These are phyloP conservation scores for Cutaneotrichosporon sp. DNA, from an alignment of 1,284 basidiomycete species.

Conservation along the genomic window DNA sequence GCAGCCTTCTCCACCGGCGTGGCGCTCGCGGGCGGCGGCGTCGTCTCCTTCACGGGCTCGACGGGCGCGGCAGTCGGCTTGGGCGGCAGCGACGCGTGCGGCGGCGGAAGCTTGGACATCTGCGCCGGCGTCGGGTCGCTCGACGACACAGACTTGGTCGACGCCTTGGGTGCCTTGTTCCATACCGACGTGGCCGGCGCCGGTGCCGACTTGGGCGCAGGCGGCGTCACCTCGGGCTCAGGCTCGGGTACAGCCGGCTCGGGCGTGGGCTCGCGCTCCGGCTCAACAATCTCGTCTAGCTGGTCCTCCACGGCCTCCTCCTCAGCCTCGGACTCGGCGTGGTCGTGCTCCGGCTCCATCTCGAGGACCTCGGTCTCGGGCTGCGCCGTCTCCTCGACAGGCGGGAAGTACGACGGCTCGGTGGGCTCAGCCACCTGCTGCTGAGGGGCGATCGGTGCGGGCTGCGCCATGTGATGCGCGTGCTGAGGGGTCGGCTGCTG, in stretches of 20 bases:
- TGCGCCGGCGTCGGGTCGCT: conserved; percentile 25
- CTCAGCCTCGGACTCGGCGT: conserved; percentile 6
- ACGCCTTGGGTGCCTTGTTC: conserved; percentile 25
- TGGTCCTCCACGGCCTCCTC: conserved; percentile 13
- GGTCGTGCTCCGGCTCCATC: conserved; percentile 1
- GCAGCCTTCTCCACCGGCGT: conserved; percentile 8
- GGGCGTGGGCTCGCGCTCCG: conserved; percentile 2
- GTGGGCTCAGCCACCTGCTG: conserved; percentile 8
- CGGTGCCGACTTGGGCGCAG: conserved; percentile 4
- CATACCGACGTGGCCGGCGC: conserved; percentile 27
- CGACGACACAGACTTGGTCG: conserved; percentile 24
- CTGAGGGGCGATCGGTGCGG: conserved; percentile 8
- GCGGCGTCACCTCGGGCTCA: conserved; percentile 1
- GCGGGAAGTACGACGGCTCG: conserved; percentile 28
- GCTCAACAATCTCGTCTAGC: neutral
- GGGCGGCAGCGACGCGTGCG: conserved; percentile 32
- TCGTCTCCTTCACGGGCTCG: conserved; percentile 54
- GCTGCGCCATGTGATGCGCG: conserved; percentile 5
- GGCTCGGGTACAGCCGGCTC: conserved; percentile 1
- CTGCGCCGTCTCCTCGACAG: conserved; percentile 4
- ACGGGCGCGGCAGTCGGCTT: conserved; percentile 57
- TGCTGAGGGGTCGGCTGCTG: conserved; percentile 16
- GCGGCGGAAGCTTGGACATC: conserved; percentile 27
- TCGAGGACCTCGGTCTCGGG: conserved; percentile 9
- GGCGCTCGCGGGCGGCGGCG: conserved; percentile 39